phyloP scores from a whole-genome alignment of 371 early-diverging fungal species.

The Chytridium lagenaria region DNA sequence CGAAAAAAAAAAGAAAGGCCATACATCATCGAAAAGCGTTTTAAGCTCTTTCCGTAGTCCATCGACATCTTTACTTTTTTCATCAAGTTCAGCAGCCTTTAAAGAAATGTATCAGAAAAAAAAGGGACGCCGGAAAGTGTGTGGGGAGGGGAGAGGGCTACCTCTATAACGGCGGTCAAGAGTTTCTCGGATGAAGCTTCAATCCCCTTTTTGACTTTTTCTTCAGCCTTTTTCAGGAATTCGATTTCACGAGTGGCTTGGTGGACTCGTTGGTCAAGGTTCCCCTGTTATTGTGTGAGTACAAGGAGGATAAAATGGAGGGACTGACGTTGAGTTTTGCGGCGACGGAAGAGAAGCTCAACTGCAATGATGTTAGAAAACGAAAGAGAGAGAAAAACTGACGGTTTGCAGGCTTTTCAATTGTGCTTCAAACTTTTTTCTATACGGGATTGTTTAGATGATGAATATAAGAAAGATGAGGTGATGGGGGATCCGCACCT shows the following conservation, averaged over 20 bases:
- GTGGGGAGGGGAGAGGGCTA: too few species aligned
- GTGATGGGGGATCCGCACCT: too few species aligned
- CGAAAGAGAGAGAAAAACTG: not conserved
- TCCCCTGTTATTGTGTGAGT: constrained; percentile 14
- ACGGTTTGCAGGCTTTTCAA: not conserved
- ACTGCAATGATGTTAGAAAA: not conserved
- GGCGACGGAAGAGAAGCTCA: not conserved
- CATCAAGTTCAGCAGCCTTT: constrained; percentile 29
- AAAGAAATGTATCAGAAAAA: not conserved
- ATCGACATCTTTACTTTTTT: constrained; percentile 13
- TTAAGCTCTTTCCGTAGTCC: constrained; percentile 21
- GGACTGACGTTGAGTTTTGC: not conserved
- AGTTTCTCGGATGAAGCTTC: constrained; percentile 26
- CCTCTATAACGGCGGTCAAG: constrained; percentile 25
- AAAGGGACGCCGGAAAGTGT: not conserved
- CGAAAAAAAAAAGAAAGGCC: not conserved
- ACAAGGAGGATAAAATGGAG: not conserved
- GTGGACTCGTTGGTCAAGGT: constrained; percentile 16
- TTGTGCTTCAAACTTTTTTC: constrained; percentile 14
- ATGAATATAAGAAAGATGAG: too few species aligned
- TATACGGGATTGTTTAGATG: constrained; percentile 16
- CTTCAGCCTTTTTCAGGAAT: constrained; percentile 17
- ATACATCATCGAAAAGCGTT: constrained; percentile 24
- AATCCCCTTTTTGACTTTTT: constrained; percentile 23
- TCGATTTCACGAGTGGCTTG: constrained; percentile 16